Conservation (phyloP, 306 rosid genomes). For the Carpinus viminea region DNA sequence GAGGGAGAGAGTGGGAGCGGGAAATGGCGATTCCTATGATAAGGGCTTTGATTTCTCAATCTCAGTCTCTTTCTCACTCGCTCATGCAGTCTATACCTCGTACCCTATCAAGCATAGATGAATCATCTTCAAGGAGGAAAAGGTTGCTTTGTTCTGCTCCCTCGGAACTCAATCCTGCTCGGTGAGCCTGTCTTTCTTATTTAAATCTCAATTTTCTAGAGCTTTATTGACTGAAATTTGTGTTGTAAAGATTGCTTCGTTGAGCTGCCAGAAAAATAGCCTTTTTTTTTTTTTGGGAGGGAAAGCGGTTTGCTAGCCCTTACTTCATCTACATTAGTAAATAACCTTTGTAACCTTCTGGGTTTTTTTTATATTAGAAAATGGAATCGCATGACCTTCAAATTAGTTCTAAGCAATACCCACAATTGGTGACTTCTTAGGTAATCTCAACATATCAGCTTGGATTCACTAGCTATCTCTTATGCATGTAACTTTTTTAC, state of each 20-base stretch:
- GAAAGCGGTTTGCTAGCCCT: background rate
- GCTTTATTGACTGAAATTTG: background rate
- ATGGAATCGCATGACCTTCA: background rate
- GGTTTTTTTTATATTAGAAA: background rate
- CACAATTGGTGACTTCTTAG: background rate
- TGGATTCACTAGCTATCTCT: background rate
- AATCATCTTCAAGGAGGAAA: slow-evolving; percentile 43
- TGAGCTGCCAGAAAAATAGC: background rate
- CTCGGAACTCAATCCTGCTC: slow-evolving; percentile 50
- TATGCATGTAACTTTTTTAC: background rate
- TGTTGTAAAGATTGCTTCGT: background rate
- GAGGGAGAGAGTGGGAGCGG: slow-evolving; percentile 35
- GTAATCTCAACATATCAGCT: background rate
- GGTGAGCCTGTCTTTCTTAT: slow-evolving; percentile 38
- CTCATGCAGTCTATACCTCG: slow-evolving; percentile 28
- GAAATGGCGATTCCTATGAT: slow-evolving; percentile 69
- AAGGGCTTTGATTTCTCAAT: slow-evolving; percentile 55
- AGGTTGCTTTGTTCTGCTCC: slow-evolving; percentile 45
- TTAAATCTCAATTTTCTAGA: background rate
- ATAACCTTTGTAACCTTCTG: background rate
- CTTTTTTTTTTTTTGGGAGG: background rate
- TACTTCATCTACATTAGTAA: background rate
- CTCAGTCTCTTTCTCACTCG: slow-evolving; percentile 27
- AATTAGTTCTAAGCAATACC: background rate
- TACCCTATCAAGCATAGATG: slow-evolving; percentile 29